Evolutionary conservation across 495 filamentous ascomycete species (phyloP).

Genomic region (Penicillium crystallinum): DNA sequence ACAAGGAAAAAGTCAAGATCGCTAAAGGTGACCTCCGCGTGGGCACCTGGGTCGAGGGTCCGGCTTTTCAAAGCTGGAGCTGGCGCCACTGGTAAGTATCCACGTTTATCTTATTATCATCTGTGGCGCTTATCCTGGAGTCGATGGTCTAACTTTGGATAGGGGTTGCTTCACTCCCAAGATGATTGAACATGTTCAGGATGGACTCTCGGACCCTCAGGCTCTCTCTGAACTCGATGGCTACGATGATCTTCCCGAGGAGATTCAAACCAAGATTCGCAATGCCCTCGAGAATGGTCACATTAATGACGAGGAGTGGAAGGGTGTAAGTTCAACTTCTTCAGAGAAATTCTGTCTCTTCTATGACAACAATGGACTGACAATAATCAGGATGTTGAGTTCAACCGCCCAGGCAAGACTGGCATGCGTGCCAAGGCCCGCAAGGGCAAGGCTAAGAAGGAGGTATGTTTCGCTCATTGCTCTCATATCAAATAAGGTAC

Average conservation of each 20-base stretch:
- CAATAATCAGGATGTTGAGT: constrained; percentile 53
- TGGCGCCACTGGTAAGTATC: constrained; percentile 75
- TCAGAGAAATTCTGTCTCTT: background rate
- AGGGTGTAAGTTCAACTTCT: constrained; percentile 53
- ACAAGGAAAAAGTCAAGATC: constrained; percentile 60
- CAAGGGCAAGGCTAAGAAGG: constrained; percentile 17
- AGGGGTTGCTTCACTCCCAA: constrained; percentile 80
- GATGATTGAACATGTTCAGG: constrained; percentile 45
- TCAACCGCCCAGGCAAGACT: constrained; percentile 59
- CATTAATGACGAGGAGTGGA: constrained; percentile 73
- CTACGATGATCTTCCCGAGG: constrained; percentile 62
- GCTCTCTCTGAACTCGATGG: constrained; percentile 56
- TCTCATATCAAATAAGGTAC: constrained; percentile 8
- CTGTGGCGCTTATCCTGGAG: background rate
- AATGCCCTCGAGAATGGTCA: constrained; percentile 63
- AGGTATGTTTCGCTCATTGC: background rate
- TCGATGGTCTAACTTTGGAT: background rate
- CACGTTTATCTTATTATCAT: background rate
- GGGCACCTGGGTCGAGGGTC: constrained; percentile 58
- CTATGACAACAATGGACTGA: background rate
- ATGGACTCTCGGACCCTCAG: constrained; percentile 21
- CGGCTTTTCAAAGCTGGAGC: constrained; percentile 46
- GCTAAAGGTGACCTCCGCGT: constrained; percentile 69
- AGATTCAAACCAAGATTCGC: constrained; percentile 57
- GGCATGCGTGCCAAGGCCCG: constrained; percentile 45